Conservation (phyloP, 441 rosid species). For the Gossypium aridum region DNA sequence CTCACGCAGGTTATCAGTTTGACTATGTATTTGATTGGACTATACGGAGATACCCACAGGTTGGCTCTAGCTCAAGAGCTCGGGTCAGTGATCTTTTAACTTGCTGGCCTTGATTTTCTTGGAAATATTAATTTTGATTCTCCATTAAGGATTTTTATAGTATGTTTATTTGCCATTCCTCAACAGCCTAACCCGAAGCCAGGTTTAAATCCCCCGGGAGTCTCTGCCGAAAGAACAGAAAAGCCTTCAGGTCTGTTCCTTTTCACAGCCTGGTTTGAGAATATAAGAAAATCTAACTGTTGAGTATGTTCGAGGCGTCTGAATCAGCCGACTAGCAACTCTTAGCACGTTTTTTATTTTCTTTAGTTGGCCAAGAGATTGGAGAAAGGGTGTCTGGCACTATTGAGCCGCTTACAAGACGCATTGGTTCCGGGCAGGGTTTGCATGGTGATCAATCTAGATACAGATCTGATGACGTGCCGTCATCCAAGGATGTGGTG, state of each 20-base stretch:
- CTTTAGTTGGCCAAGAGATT: conserved; percentile 49
- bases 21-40: conserved; percentile 74
- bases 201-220: conserved; percentile 40
- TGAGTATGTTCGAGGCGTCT: not conserved
- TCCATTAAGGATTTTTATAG: not conserved
- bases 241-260: conserved; percentile 60
- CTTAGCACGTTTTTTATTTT: not conserved
- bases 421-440: conserved; percentile 39
- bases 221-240: conserved; percentile 65
- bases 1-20: conserved; percentile 52
- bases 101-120: not conserved
- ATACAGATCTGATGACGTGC: conserved; percentile 47
- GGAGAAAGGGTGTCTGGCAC: conserved; percentile 57
- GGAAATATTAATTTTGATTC: not conserved
- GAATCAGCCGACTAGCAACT: not conserved
- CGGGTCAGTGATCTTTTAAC: conserved; percentile 28
- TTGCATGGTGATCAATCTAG: conserved; percentile 47
- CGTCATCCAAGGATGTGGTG: conserved; percentile 63
- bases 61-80: conserved; percentile 51
- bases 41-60: conserved; percentile 52
- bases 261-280: not conserved
- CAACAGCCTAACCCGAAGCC: conserved; percentile 54
- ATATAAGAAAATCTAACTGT: not conserved
- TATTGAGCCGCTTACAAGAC: conserved; percentile 47
- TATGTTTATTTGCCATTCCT: conserved; percentile 5